Base-by-base conservation (phyloP, 2,329 filamentous ascomycete genomes). In the Myriosclerotinia duriaeana region DNA sequence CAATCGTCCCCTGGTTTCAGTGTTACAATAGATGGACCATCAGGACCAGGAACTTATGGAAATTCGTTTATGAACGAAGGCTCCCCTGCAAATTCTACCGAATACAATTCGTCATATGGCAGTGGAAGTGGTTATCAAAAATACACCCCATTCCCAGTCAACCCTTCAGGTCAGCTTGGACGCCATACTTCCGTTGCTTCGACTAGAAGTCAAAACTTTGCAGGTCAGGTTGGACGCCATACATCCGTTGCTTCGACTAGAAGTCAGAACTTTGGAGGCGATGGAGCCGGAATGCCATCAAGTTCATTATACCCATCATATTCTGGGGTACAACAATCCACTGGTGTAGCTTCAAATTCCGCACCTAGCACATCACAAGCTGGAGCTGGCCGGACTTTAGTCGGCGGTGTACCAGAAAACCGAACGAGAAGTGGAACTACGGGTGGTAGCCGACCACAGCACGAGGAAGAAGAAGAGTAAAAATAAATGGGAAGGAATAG, bases 21-120 rank as follows among this genome's bases (percentile, higher is more conserved):
- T n/a, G 65, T 66, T 46, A 66, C 65, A 12, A 63, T 56, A 52
- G 56, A 61, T 5, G 50, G 53, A 15, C 59, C 65, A 6, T 50
- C 56, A 22, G 48, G 42, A 26, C 14, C 50, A n/a, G 50, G 38
- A 36, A 40, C 54, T 30, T 61, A 60, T 22, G 55, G 22, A 42
- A 66, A 36, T 53, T 34, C 64, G 22, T 52, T 61, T 26, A 48
- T 36, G 36, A 38, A 53, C 38, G 64, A 63, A 48, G 40, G 44
- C 2, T 38, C 44, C 15, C n/a, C 22, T 17, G 20, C 58, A 8
- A 2, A 20, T 40, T 40, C 58, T 12, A 56, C 38, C 3, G 30
- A 52, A 22, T 62, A 61, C 9, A 42, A 53, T 14, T 63, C 63
- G 14, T 48, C 63, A 53, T 59, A 59, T 59, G 42, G 53, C 12